Conservation (phyloP, 768 basidiomycete genomes). For the Dendrothele bispora region DNA sequence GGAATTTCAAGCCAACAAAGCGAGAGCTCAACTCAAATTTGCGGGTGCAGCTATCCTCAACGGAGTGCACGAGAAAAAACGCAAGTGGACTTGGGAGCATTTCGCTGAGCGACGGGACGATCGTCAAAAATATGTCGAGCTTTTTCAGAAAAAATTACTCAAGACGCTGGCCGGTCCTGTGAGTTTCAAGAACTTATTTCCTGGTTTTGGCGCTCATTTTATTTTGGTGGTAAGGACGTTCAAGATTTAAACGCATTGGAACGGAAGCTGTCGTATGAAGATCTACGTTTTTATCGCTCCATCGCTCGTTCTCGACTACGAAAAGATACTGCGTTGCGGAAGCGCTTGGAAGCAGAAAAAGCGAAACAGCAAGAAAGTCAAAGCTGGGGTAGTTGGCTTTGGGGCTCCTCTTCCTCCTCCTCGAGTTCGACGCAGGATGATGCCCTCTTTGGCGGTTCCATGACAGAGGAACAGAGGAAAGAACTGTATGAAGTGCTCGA, state of each 20-base stretch:
- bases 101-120: conserved; percentile 88
- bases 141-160: conserved; percentile 78
- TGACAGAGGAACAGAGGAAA: conserved; percentile 89
- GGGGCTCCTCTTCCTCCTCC: conserved; percentile 59
- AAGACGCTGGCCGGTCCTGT: conserved; percentile 57
- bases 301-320: conserved; percentile 86
- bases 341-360: conserved; percentile 67
- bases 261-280: conserved; percentile 84
- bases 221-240: conserved; percentile 42
- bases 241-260: conserved; percentile 66
- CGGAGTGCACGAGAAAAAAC: conserved; percentile 79
- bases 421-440: conserved; percentile 44
- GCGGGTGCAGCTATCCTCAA: conserved; percentile 78
- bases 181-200: conserved; percentile 17
- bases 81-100: conserved; percentile 91
- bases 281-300: conserved; percentile 95
- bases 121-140: conserved; percentile 76
- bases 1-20: conserved; percentile 57
- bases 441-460: conserved; percentile 57
- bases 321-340: conserved; percentile 77
- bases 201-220: not conserved
- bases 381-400: conserved; percentile 77
- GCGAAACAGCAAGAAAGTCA: conserved; percentile 52
- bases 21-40: conserved; percentile 72
- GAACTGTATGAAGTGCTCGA: conserved; percentile 90